Conservation (phyloP, 306 rosid genomes). For the Luffa acutangula region DNA sequence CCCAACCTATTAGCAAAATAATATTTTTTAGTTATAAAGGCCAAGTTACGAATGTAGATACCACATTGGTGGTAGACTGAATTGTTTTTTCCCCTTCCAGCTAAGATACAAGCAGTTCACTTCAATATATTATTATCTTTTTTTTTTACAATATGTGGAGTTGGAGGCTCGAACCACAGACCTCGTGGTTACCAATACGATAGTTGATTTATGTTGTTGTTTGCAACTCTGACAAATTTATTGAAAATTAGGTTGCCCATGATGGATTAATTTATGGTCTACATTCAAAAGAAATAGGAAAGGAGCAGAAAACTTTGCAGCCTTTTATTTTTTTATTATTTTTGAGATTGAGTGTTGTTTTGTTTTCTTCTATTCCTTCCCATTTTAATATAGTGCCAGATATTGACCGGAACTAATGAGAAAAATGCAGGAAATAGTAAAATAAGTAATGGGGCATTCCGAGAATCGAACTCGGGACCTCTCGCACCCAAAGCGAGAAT, state of each 20-base stretch:
- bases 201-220: too few relatives aligned
- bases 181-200: too few relatives aligned
- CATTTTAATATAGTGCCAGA: too few relatives aligned
- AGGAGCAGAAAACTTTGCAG: neutral
- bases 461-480: neutral
- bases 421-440: neutral
- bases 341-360: neutral
- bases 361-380: neutral
- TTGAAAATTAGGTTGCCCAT: neutral
- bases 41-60: neutral
- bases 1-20: neutral
- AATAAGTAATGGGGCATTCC: neutral
- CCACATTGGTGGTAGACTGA: neutral
- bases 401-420: neutral
- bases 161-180: too few relatives aligned
- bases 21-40: neutral
- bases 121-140: neutral
- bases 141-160: too few relatives aligned
- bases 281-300: neutral
- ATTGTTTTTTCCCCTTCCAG: neutral
- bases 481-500: slow-evolving; percentile 4
- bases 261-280: neutral
- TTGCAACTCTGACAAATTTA: neutral
- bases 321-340: neutral
- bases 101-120: neutral